phyloP scores from a whole-genome alignment of 108 stramenopile genomes.

The Schizochytrium sp. region DNA sequence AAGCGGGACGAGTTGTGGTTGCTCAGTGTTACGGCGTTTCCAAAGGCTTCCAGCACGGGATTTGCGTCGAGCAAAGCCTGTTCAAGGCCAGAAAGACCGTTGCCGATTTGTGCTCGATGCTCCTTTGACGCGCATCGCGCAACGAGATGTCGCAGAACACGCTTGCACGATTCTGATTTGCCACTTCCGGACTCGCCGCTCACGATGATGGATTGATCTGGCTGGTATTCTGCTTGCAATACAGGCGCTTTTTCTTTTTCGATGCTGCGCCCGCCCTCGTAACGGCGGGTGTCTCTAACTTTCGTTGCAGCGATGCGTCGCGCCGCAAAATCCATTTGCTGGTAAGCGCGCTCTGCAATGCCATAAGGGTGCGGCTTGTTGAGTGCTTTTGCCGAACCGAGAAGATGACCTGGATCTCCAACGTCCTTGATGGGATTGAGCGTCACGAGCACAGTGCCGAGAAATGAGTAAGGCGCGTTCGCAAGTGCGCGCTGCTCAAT shows the following conservation, averaged over 20 bases:
- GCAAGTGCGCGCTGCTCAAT: neutral
- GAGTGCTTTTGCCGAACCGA: neutral
- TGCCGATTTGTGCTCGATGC: neutral
- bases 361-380: neutral
- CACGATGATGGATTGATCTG: slow-evolving; percentile 17
- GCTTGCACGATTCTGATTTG: slow-evolving; percentile 25
- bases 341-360: neutral
- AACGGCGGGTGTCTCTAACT: neutral
- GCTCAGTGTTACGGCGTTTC: slow-evolving; percentile 21
- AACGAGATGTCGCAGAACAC: slow-evolving; percentile 14
- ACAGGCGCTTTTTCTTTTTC: neutral
- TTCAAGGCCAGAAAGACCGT: neutral
- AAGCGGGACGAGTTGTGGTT: slow-evolving; percentile 29
- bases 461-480: slow-evolving; percentile 24
- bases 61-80: neutral
- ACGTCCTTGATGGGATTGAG: slow-evolving; percentile 35
- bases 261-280: neutral
- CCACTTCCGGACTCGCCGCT: slow-evolving; percentile 28
- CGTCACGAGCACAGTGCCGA: slow-evolving; percentile 37
- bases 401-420: neutral
- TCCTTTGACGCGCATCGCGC: neutral
- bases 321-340: neutral
- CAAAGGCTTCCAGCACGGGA: slow-evolving; percentile 31
- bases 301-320: neutral
- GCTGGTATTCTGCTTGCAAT: neutral